phyloP scores from a whole-genome alignment of 2,329 filamentous ascomycete species.

The Trichoderma sp. region DNA sequence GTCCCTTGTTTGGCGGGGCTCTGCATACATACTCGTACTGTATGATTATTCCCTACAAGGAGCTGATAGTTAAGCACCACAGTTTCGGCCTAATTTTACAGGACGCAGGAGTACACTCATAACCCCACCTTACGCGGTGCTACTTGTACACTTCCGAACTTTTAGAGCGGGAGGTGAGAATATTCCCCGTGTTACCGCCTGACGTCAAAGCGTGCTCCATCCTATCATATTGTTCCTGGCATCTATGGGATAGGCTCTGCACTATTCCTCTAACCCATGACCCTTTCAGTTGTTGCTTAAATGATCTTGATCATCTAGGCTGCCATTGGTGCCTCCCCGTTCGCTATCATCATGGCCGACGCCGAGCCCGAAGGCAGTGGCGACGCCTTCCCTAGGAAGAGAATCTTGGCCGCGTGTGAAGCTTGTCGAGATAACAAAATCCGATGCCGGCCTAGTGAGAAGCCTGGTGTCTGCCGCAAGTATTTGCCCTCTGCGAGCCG shows the following conservation, averaged over 20 bases:
- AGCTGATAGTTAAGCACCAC: neutral
- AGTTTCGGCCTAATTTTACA: neutral
- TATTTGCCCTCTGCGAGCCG: conserved; percentile 27
- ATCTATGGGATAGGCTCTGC: neutral
- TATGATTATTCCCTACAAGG: neutral
- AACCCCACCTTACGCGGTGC: neutral
- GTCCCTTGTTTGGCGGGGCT: neutral
- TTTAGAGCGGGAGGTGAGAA: neutral
- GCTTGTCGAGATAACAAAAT: conserved; percentile 53
- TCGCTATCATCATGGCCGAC: neutral
- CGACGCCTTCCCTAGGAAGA: conserved; percentile 19
- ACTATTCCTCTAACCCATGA: neutral
- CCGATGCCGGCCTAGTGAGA: conserved; percentile 48
- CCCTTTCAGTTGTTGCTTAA: neutral
- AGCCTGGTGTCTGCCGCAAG: conserved; percentile 51
- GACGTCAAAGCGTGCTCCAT: neutral
- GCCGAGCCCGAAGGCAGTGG: neutral
- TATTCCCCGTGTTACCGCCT: neutral
- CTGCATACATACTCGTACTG: neutral
- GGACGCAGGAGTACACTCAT: neutral
- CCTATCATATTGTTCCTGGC: neutral
- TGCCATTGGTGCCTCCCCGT: neutral
- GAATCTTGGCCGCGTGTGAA: conserved; percentile 48
- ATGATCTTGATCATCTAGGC: neutral
- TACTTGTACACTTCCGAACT: neutral